Percentiles rank a stretch among this genome's conserved stretches.
Conservation (phyloP, 2,329 filamentous ascomycete species). For the Polychaeton citri region DNA sequence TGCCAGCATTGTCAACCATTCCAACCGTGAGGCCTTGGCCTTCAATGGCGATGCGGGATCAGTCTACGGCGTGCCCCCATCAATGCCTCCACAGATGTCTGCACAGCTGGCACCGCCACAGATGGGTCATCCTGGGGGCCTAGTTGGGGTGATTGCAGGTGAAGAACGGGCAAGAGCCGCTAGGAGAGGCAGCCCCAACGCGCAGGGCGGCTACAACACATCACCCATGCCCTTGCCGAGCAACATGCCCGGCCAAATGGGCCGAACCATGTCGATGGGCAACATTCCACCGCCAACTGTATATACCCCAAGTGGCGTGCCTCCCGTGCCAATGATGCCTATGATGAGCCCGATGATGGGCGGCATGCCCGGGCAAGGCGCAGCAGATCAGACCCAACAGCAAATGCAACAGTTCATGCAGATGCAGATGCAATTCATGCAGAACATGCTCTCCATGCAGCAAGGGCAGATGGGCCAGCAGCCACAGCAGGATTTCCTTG, state of each 20-base stretch:
- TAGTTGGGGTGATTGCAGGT: conserved; percentile 76
- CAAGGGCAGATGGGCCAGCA: conserved; percentile 15
- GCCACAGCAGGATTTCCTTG: conserved; percentile 12
- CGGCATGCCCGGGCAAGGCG: conserved; percentile 6
- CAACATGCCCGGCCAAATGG: conserved; percentile 19
- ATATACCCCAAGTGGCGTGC: conserved; percentile 12
- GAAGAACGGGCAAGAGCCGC: conserved; percentile 70
- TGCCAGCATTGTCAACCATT: conserved; percentile 58
- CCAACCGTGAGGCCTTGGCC: conserved; percentile 61
- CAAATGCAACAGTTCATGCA: conserved; percentile 26
- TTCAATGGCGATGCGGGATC: conserved; percentile 35
- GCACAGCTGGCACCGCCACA: conserved; percentile 6
- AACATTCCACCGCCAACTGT: conserved; percentile 14
- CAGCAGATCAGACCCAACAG: conserved; percentile 11
- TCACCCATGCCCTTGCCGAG: conserved; percentile 14
- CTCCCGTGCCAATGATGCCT: conserved; percentile 14
- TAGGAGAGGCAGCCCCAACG: conserved; percentile 63
- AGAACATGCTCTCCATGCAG: conserved; percentile 26
- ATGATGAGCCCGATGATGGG: conserved; percentile 9
- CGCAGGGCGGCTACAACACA: conserved; percentile 10
- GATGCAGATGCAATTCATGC: conserved; percentile 27
- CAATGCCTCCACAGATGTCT: conserved; percentile 9
- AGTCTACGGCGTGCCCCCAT: conserved; percentile 21
- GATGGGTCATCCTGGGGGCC: conserved; percentile 52
- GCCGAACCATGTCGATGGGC: conserved; percentile 21